A percentile compares a stretch with the other conserved stretches of the same genome.
phyloP scores from a whole-genome alignment of 768 basidiomycete species.

The Russula brevipes region DNA sequence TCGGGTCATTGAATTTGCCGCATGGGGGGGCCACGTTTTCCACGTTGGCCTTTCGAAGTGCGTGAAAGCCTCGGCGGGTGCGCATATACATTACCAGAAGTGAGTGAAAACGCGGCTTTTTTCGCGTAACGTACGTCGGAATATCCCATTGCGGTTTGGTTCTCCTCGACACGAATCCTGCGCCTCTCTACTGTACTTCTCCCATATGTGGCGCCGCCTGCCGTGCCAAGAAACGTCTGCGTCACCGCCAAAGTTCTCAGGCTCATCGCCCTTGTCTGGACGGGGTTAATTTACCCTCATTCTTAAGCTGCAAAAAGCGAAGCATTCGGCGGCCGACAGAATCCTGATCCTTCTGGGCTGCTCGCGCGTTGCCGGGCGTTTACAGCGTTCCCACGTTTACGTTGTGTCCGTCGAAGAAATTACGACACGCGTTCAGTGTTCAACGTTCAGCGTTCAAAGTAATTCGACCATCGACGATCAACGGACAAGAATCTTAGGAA shows the following conservation, averaged over 20 bases:
- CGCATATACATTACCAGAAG: not conserved
- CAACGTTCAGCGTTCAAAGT: not conserved
- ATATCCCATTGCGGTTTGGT: not conserved
- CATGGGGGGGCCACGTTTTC: too few species aligned
- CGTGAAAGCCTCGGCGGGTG: not conserved
- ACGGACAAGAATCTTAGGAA: not conserved
- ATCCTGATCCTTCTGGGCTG: not conserved
- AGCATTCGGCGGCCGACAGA: not conserved
- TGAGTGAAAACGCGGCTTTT: not conserved
- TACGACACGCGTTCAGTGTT: not conserved
- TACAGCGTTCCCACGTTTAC: constrained; percentile 2
- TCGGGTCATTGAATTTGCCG: not conserved
- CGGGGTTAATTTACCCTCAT: not conserved
- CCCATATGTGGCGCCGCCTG: constrained; percentile 9
- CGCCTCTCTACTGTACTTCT: constrained; percentile 5
- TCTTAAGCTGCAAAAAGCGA: not conserved
- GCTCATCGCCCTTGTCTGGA: not conserved
- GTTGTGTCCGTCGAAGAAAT: not conserved
- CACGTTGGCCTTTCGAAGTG: not conserved
- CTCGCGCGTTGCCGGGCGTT: constrained; percentile 2
- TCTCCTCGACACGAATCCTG: not conserved
- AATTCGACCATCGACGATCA: not conserved
- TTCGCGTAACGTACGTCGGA: constrained; percentile 12
- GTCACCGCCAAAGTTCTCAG: not conserved
- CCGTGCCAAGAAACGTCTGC: not conserved